Conservation (phyloP, 179 eudicot species). For the Sideroxylon spinosum region DNA sequence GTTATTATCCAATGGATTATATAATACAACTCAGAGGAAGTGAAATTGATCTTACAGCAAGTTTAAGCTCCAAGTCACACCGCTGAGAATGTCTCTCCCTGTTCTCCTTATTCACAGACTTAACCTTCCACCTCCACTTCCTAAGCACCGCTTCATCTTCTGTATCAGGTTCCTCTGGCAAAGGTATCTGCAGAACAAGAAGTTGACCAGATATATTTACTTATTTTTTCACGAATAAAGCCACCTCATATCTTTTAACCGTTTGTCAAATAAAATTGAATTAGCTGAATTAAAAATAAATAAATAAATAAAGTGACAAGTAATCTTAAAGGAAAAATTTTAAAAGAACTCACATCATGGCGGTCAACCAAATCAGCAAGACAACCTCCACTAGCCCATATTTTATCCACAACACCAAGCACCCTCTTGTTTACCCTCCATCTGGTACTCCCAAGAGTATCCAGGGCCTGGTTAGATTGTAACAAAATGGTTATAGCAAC, state of each 20-base stretch:
- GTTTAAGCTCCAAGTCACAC: constrained; percentile 89
- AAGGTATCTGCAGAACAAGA: constrained; percentile 47
- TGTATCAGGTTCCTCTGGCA: constrained; percentile 86
- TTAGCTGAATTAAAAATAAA: too few relatives aligned
- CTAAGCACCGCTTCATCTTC: constrained; percentile 54
- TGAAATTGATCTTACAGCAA: constrained; percentile 49
- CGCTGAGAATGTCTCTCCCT: constrained; percentile 88
- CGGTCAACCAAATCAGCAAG: constrained; percentile 85
- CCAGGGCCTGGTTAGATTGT: constrained; percentile 59
- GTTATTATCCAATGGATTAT: neutral
- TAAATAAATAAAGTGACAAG: neutral
- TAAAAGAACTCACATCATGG: constrained; percentile 57
- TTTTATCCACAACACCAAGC: constrained; percentile 63
- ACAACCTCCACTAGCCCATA: constrained; percentile 87
- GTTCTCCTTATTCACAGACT: constrained; percentile 63
- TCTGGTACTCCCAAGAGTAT: constrained; percentile 85
- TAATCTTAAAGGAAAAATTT: neutral
- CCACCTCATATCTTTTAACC: neutral
- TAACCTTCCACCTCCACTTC: constrained; percentile 90
- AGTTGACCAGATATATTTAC: constrained; percentile 7
- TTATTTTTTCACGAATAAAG: neutral
- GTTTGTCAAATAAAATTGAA: neutral
- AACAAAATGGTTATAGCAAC: neutral
- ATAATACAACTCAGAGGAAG: neutral
- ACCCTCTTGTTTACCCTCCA: constrained; percentile 93